Evolutionary conservation across 495 filamentous ascomycete genomes (phyloP).

Genomic region (Chaetomium fimeti): DNA sequence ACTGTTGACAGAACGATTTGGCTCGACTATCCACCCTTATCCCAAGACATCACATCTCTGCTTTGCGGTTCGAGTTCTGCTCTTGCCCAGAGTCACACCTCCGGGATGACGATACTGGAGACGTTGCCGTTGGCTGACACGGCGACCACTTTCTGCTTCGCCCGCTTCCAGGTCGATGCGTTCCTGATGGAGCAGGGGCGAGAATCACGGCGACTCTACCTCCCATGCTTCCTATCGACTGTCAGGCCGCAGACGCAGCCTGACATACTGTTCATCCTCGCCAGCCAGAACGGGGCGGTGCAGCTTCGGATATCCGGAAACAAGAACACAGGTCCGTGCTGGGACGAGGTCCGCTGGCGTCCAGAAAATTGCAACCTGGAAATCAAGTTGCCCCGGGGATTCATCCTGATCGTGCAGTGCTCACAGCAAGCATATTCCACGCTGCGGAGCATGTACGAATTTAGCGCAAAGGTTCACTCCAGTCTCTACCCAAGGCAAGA

Average conservation of each 20-base stretch:
- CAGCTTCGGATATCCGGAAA: conserved; percentile 70
- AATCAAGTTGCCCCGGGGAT: conserved; percentile 65
- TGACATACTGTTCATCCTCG: conserved; percentile 64
- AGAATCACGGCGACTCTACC: conserved; percentile 60
- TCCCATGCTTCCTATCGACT: conserved; percentile 71
- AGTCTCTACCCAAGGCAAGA: conserved; percentile 63
- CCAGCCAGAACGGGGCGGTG: conserved; percentile 72
- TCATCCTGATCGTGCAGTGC: conserved; percentile 66
- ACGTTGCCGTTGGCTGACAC: conserved; percentile 74
- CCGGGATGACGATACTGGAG: conserved; percentile 55
- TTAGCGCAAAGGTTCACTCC: conserved; percentile 68
- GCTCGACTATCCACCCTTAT: conserved; percentile 67
- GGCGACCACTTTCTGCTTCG: conserved; percentile 65
- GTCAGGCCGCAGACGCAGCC: conserved; percentile 65
- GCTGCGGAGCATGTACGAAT: conserved; percentile 77
- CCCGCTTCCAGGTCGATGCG: conserved; percentile 67
- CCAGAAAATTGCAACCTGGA: conserved; percentile 58
- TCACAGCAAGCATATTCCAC: conserved; percentile 69
- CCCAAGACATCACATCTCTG: conserved; percentile 63
- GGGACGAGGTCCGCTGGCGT: conserved; percentile 79
- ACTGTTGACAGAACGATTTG: conserved; percentile 72
- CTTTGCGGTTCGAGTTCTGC: conserved; percentile 61
- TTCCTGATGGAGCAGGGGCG: conserved; percentile 66
- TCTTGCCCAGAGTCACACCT: conserved; percentile 35
- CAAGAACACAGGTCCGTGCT: conserved; percentile 65